These are phyloP conservation scores for Pseudocercospora eumusae DNA, from an alignment of 2,329 filamentous ascomycete genomes.

Conservation along the genomic window DNA sequence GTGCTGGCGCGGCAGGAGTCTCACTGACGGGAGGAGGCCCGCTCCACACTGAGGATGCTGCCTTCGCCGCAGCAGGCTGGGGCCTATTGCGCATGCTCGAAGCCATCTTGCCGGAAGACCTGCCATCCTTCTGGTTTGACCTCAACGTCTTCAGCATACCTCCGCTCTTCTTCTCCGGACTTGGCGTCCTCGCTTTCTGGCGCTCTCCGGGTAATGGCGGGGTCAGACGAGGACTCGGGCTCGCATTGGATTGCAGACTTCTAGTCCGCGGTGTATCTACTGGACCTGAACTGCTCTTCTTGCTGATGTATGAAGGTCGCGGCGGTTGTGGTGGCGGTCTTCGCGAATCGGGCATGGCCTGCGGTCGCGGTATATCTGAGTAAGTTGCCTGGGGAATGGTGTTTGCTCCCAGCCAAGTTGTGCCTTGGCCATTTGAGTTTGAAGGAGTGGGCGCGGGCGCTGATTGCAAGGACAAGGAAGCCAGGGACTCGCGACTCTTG, in stretches of 20 bases:
- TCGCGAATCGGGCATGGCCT: constrained; percentile 26
- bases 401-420: constrained; percentile 70
- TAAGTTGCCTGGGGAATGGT: constrained; percentile 81
- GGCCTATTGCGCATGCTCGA: constrained; percentile 47
- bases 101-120: constrained; percentile 42
- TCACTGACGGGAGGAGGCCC: constrained; percentile 21
- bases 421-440: constrained; percentile 19
- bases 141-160: constrained; percentile 52
- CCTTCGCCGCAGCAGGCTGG: constrained; percentile 61
- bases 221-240: constrained; percentile 21
- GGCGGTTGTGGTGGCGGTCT: constrained; percentile 27
- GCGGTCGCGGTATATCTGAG: constrained; percentile 71
- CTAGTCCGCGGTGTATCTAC: constrained; percentile 31
- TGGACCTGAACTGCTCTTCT: constrained; percentile 49
- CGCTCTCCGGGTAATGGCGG: constrained; percentile 26
- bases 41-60: constrained; percentile 64
- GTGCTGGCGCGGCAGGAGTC: constrained; percentile 7
- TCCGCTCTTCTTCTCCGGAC: constrained; percentile 60
- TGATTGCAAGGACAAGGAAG: constrained; percentile 14
- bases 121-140: constrained; percentile 34
- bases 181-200: constrained; percentile 58
- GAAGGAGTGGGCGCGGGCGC: constrained; percentile 7
- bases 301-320: constrained; percentile 49
- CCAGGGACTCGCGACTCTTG: constrained; percentile 32
- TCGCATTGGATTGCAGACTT: constrained; percentile 30